Conservation (phyloP, 768 basidiomycete species). For the Cubamyces lactineus region DNA sequence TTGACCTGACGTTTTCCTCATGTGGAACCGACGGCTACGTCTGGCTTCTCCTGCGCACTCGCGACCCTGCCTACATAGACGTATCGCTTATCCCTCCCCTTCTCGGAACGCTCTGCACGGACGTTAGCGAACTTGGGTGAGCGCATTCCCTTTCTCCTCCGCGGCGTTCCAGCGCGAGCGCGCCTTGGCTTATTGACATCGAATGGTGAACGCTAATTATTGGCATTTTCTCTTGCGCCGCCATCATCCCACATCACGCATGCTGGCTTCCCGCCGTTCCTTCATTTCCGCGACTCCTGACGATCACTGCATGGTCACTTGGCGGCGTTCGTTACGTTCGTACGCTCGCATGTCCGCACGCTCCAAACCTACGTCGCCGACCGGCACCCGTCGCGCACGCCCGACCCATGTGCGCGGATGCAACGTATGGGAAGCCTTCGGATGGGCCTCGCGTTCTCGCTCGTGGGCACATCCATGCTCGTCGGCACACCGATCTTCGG, state of each 20-base stretch:
- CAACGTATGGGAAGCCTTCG: slow-evolving; percentile 19
- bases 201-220: too few species aligned
- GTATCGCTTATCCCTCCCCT: slow-evolving; percentile 31
- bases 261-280: neutral
- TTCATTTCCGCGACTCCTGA: neutral
- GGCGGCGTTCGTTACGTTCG: neutral
- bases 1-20: neutral
- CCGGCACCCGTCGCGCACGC: neutral
- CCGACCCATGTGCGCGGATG: too few species aligned
- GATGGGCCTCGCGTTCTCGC: slow-evolving; percentile 30
- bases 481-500: slow-evolving; percentile 31
- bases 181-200: too few species aligned
- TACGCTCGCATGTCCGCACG: neutral
- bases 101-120: slow-evolving; percentile 23
- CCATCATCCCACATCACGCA: neutral
- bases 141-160: neutral
- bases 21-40: neutral
- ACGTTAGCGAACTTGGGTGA: slow-evolving; percentile 30
- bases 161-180: neutral
- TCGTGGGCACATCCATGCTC: slow-evolving; percentile 28
- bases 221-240: too few species aligned
- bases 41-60: neutral
- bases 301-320: neutral
- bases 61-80: slow-evolving; percentile 17
- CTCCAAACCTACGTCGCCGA: neutral